phyloP scores from a whole-genome alignment of 352 stramenopile genomes.

The Pilasporangium apinafurcum region DNA sequence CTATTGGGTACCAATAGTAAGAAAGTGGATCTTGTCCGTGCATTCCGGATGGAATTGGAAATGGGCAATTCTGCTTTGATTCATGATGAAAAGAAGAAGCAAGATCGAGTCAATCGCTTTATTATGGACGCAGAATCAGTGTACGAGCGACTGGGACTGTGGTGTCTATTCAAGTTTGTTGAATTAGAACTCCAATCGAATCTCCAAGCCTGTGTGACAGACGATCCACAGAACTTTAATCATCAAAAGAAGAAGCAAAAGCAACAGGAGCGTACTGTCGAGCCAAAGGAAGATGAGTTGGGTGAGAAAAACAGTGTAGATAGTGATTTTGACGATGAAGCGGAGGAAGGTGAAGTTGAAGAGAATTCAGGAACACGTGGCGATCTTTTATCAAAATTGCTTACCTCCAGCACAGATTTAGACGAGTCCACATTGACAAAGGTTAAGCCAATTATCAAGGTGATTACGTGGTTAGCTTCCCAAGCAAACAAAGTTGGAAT shows the following conservation, averaged over 20 bases:
- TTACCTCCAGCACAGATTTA: conserved; percentile 25
- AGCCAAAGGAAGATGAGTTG: conserved; percentile 7
- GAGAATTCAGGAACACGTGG: conserved; percentile 4
- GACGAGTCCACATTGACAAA: conserved; percentile 25
- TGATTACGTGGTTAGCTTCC: conserved; percentile 37
- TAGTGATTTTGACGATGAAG: conserved; percentile 12
- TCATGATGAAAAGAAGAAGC: conserved; percentile 69
- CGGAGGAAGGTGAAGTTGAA: conserved; percentile 20
- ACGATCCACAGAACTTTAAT: conserved; percentile 61
- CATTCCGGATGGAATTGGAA: conserved; percentile 58
- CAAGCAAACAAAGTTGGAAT: conserved; percentile 25
- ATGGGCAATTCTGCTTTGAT: conserved; percentile 65
- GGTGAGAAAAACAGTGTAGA: conserved; percentile 11
- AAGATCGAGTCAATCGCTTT: conserved; percentile 68
- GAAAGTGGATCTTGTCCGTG: conserved; percentile 52
- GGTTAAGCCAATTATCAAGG: conserved; percentile 48
- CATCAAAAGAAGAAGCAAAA: conserved; percentile 24
- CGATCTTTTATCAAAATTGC: conserved; percentile 3
- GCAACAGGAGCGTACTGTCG: background rate
- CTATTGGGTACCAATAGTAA: conserved; percentile 63
- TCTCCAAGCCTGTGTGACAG: conserved; percentile 58
- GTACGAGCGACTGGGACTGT: conserved; percentile 55
- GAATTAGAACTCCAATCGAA: conserved; percentile 71
- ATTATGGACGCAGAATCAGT: conserved; percentile 60
- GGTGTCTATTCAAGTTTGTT: conserved; percentile 79